These are phyloP conservation scores for Phellopilus nigrolimitatus DNA, from an alignment of 1,284 basidiomycete genomes.

Conservation along the genomic window DNA sequence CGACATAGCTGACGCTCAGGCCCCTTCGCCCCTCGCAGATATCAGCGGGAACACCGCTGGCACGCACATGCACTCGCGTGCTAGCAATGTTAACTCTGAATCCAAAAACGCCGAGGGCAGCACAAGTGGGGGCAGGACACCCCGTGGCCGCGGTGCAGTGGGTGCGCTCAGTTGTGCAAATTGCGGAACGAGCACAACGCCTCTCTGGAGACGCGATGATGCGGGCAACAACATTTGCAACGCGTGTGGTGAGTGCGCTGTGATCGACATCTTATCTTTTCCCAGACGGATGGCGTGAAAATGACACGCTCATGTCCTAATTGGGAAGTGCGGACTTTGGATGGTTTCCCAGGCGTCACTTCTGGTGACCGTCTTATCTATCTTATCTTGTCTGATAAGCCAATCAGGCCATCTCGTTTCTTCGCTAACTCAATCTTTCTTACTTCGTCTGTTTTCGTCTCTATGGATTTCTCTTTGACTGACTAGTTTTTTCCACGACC, in stretches of 20 bases:
- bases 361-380: constrained; percentile 19
- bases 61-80: constrained; percentile 10
- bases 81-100: constrained; percentile 13
- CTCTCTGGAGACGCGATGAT: constrained; percentile 90
- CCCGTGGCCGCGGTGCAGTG: constrained; percentile 45
- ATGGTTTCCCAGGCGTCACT: not conserved
- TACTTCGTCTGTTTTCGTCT: constrained; percentile 23
- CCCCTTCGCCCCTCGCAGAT: constrained; percentile 21
- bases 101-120: constrained; percentile 25
- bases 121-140: constrained; percentile 25
- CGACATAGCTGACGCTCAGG: constrained; percentile 27
- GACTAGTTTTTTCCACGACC: constrained; percentile 21
- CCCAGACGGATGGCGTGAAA: constrained; percentile 16
- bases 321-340: constrained; percentile 14
- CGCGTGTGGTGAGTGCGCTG: constrained; percentile 76
- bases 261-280: constrained; percentile 24
- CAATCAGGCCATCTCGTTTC: constrained; percentile 5
- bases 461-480: constrained; percentile 21
- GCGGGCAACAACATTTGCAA: constrained; percentile 92
- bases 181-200: constrained; percentile 92
- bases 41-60: constrained; percentile 17
- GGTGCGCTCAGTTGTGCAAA: constrained; percentile 86
- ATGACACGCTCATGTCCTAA: constrained; percentile 9
- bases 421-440: constrained; percentile 17
- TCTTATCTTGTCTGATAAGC: constrained; percentile 24